Evolutionary conservation across 192 early-diverging fungal species (phyloP), one percentile per base, ranked within the genome.

Genomic region (Backusella liffmaniae): DNA sequence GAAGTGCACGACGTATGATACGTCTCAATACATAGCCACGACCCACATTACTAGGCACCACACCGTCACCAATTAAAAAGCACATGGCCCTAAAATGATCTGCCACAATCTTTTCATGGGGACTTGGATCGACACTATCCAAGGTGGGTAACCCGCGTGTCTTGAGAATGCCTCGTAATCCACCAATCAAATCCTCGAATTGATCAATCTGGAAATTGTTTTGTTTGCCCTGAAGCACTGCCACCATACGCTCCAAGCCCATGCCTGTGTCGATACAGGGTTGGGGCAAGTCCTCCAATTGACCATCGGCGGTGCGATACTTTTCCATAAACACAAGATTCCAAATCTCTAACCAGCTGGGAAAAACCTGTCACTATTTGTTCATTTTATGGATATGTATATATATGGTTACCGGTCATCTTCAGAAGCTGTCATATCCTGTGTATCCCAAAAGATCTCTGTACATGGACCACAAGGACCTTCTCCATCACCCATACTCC

Each of bases 371-470:
- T 32, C 32, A 32, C 32, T 32, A 32, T 32, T 1, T 32, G 32
- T 3, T 32, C 32, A 32, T 32, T 32, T 32, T 32, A 32, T 32
- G 2, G 3, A 32, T 32, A 26, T 26, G 26, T 26, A 26, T 26
- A 26, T 26, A 26, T 26, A 26, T 26, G 26, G 32, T 32, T 79
- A 79, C 66, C 74, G 53, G 77, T 79, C 81, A 18, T 88, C 86
- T 7, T 84, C 53, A 12, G 53, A 56, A 10, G 53, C 34, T 3
- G 79, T 76, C n/a, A 79, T 78, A 34, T 82, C 65, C 44, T 73
- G 68, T 18, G 87, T 88, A 67, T 91, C 90, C 87, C 88, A 91
- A 77, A 88, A 91, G 18, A 91, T 89, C 41, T 91, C 90, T 21
- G 87, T 86, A 49, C 88, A 89, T 1, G 90, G 86, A 4, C 90